These are phyloP conservation scores for Phytophthora palmivora DNA, from an alignment of 352 stramenopile species.

Conservation along the genomic window DNA sequence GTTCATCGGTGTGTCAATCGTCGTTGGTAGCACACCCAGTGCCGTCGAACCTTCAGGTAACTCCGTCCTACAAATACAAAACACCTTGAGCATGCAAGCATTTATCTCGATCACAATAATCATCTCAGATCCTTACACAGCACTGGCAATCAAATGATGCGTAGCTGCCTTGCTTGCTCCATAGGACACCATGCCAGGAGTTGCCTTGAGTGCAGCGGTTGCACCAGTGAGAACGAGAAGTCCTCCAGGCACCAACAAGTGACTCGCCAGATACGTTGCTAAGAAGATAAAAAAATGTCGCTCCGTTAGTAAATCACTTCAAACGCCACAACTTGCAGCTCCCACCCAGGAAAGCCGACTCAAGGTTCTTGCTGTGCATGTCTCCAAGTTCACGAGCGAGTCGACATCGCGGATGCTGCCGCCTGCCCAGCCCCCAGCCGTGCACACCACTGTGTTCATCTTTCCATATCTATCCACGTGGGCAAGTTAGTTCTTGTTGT, in stretches of 20 bases:
- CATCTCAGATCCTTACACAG: slow-evolving; percentile 57
- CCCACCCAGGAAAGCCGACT: slow-evolving; percentile 77
- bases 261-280: slow-evolving; percentile 86
- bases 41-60: slow-evolving; percentile 62
- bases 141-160: slow-evolving; percentile 87
- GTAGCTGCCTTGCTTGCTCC: slow-evolving; percentile 91
- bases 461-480: slow-evolving; percentile 56
- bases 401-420: slow-evolving; percentile 75
- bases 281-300: slow-evolving; percentile 4
- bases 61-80: slow-evolving; percentile 43
- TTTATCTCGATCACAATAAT: neutral
- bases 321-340: neutral
- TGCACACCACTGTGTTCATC: slow-evolving; percentile 82
- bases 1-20: slow-evolving; percentile 92
- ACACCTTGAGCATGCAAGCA: slow-evolving; percentile 1
- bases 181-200: slow-evolving; percentile 89
- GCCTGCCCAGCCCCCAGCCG: slow-evolving; percentile 81
- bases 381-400: slow-evolving; percentile 67
- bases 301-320: neutral
- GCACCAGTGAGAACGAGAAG: slow-evolving; percentile 88
- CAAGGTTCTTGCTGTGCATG: slow-evolving; percentile 84
- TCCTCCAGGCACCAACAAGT: slow-evolving; percentile 63
- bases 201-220: slow-evolving; percentile 76
- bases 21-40: slow-evolving; percentile 75
- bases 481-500: slow-evolving; percentile 4